phyloP scores from a whole-genome alignment of 1,139 yeast genomes.

The Taiozyma sp. region DNA sequence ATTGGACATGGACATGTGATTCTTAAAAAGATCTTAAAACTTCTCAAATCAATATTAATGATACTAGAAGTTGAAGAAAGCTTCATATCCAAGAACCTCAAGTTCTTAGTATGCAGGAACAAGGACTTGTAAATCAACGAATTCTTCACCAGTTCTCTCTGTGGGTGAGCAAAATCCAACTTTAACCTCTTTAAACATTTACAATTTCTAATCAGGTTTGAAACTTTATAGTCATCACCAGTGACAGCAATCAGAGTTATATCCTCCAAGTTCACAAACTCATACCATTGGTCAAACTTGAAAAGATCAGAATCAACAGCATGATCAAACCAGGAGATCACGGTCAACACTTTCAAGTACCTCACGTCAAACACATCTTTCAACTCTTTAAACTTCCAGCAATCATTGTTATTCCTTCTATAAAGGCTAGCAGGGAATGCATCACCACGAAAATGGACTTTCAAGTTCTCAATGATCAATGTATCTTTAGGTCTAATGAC shows the following conservation, averaged over 20 bases:
- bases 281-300: slow-evolving; percentile 30
- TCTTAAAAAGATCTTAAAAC: slow-evolving; percentile 24
- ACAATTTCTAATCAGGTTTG: slow-evolving; percentile 26
- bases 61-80: slow-evolving; percentile 15
- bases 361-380: slow-evolving; percentile 31
- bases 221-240: slow-evolving; percentile 24
- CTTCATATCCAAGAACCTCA: slow-evolving; percentile 34
- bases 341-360: slow-evolving; percentile 30
- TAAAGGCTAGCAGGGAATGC: slow-evolving; percentile 27
- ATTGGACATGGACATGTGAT: slow-evolving; percentile 29
- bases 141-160: slow-evolving; percentile 26
- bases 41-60: slow-evolving; percentile 30
- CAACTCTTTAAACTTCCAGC: slow-evolving; percentile 19
- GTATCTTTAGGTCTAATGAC: slow-evolving; percentile 17
- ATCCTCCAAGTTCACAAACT: slow-evolving; percentile 31
- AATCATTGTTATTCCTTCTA: slow-evolving; percentile 8
- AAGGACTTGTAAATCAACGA: slow-evolving; percentile 29
- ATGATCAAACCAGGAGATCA: slow-evolving; percentile 36
- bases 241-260: slow-evolving; percentile 35
- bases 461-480: slow-evolving; percentile 30
- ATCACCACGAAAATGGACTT: slow-evolving; percentile 35
- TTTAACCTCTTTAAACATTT: slow-evolving; percentile 30
- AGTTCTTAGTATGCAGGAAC: slow-evolving; percentile 26
- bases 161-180: slow-evolving; percentile 33
- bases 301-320: slow-evolving; percentile 26